A percentile compares a stretch with the other conserved stretches of the same genome.
These are phyloP conservation scores for Strombidium stylifer DNA, from an alignment of 73 alveolate genomes.

Conservation along the genomic window DNA sequence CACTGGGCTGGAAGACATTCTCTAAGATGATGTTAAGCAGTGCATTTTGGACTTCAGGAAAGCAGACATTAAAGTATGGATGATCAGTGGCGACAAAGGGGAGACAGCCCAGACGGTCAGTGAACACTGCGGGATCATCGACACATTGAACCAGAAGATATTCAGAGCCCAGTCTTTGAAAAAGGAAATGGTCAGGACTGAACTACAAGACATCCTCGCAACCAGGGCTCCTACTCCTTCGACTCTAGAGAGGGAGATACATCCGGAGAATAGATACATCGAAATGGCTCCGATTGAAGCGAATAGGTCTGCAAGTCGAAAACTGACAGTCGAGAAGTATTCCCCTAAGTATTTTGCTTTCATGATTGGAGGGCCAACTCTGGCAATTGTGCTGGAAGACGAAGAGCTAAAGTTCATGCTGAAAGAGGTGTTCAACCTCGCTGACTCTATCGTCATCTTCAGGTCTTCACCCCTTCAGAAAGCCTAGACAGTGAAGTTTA, in stretches of 20 bases:
- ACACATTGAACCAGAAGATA: too few species aligned
- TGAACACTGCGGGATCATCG: constrained; percentile 9
- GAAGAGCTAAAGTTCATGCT: neutral
- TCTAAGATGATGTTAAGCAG: constrained; percentile 4
- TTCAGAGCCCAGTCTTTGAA: neutral
- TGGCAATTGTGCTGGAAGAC: neutral
- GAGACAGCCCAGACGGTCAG: constrained; percentile 29
- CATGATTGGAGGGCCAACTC: neutral
- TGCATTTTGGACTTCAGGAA: constrained; percentile 12
- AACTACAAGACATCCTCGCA: neutral
- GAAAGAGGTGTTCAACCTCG: neutral
- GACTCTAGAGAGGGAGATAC: neutral
- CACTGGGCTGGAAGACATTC: constrained; percentile 27
- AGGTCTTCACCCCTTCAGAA: constrained; percentile 88
- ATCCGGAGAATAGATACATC: constrained; percentile 3
- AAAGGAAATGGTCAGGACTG: neutral
- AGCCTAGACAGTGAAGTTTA: constrained; percentile 91
- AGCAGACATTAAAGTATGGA: constrained; percentile 30
- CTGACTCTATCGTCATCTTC: constrained; percentile 4
- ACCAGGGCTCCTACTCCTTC: neutral
- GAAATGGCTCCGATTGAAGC: too few species aligned
- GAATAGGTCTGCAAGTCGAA: too few species aligned
- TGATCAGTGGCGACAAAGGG: constrained; percentile 41
- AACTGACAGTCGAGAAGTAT: too few species aligned
- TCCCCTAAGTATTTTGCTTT: too few species aligned